phyloP scores from a whole-genome alignment of 805 yeast genomes.

The Yamadazyma nakazawae region DNA sequence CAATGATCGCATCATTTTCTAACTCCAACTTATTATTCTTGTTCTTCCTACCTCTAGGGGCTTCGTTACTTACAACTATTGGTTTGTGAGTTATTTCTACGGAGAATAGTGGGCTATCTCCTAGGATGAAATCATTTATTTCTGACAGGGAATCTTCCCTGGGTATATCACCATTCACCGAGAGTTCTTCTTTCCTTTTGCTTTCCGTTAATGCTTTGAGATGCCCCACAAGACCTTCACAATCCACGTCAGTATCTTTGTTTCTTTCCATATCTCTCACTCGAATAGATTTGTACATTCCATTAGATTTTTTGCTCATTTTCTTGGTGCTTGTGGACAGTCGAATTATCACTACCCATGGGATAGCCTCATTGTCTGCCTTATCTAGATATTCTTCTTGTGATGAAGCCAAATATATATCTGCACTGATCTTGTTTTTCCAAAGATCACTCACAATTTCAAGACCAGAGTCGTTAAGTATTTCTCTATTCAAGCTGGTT shows the following conservation, averaged over 20 bases:
- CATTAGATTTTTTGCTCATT: constrained; percentile 23
- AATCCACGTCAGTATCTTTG: constrained; percentile 69
- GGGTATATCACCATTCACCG: neutral
- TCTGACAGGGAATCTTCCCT: constrained; percentile 9
- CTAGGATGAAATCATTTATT: constrained; percentile 14
- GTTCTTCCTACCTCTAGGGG: constrained; percentile 73
- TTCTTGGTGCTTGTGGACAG: constrained; percentile 38
- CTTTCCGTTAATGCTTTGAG: neutral
- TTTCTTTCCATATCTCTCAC: constrained; percentile 59
- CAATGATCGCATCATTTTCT: constrained; percentile 69
- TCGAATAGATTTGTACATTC: constrained; percentile 69
- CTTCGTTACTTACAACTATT: constrained; percentile 70
- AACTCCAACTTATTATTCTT: constrained; percentile 73
- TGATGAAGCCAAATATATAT: constrained; percentile 37
- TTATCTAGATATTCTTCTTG: constrained; percentile 62
- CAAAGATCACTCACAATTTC: constrained; percentile 65
- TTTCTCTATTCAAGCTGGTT: constrained; percentile 58
- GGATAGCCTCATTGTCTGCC: constrained; percentile 68
- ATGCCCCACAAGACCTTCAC: constrained; percentile 28
- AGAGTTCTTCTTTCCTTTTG: constrained; percentile 3
- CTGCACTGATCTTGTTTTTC: constrained; percentile 78
- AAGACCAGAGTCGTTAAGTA: constrained; percentile 58
- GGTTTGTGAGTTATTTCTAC: constrained; percentile 51
- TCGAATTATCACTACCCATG: constrained; percentile 74
- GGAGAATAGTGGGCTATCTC: constrained; percentile 29